phyloP scores from a whole-genome alignment of 176 grass and related monocot genomes.

The Juncus inflexus region DNA sequence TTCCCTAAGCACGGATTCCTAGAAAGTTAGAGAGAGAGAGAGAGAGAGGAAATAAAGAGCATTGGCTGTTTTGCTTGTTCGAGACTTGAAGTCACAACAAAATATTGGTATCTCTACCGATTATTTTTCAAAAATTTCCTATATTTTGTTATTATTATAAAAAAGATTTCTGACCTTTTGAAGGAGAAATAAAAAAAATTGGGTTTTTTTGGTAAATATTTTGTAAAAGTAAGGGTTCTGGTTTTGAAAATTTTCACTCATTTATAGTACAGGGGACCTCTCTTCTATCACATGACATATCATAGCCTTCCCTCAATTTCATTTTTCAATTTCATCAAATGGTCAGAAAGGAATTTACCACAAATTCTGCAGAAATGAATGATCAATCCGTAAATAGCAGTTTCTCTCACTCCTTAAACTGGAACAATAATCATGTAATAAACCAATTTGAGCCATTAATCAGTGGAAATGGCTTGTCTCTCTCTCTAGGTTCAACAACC shows the following conservation, averaged over 20 bases:
- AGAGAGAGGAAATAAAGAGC: slow-evolving; percentile 2
- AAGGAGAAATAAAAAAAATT: not conserved
- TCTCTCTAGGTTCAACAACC: slow-evolving; percentile 43
- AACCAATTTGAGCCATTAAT: slow-evolving; percentile 13
- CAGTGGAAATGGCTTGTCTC: slow-evolving; percentile 25
- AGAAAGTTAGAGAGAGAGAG: slow-evolving; percentile 27
- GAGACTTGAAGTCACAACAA: too few species aligned
- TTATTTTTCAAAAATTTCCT: too few species aligned
- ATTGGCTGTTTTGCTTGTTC: not conserved
- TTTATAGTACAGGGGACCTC: too few species aligned
- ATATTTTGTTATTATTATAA: too few species aligned
- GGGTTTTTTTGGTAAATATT: not conserved
- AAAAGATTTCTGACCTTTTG: too few species aligned
- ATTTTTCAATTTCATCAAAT: not conserved
- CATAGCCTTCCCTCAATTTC: too few species aligned
- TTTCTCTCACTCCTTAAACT: slow-evolving; percentile 22
- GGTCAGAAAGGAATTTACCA: slow-evolving; percentile 4
- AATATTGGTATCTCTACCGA: too few species aligned
- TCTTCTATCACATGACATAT: too few species aligned
- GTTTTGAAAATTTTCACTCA: not conserved
- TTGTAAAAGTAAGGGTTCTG: not conserved
- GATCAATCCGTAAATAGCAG: slow-evolving; percentile 19
- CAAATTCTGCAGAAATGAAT: not conserved
- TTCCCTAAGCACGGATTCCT: slow-evolving; percentile 26
- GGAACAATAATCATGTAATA: slow-evolving; percentile 15